A percentile compares a stretch with the other conserved stretches of the same genome.
phyloP scores from a whole-genome alignment of 2,329 filamentous ascomycete genomes.

The Rhynchosporium secalis region DNA sequence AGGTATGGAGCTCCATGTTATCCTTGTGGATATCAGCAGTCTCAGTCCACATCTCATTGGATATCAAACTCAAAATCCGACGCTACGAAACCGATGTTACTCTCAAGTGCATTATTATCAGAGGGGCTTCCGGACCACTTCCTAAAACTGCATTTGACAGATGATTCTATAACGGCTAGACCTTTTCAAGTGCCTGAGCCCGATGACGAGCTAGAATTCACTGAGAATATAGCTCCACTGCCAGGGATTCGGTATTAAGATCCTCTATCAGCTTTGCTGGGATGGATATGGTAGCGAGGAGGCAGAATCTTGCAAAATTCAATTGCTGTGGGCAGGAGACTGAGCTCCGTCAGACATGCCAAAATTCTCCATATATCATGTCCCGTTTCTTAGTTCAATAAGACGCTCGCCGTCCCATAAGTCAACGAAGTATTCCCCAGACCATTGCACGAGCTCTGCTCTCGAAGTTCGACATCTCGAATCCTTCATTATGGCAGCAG shows the following conservation, averaged over 20 bases:
- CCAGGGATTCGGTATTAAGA: not conserved
- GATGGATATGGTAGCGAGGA: not conserved
- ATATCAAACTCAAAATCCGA: not conserved
- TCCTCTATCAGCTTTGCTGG: conserved; percentile 11
- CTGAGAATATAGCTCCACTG: not conserved
- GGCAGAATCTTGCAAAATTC: not conserved
- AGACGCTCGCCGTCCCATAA: not conserved
- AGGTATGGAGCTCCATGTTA: not conserved
- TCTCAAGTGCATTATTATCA: conserved; percentile 1
- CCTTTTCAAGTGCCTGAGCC: conserved; percentile 6
- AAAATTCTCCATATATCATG: not conserved
- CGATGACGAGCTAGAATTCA: conserved; percentile 7
- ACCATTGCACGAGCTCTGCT: not conserved
- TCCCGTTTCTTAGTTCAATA: conserved; percentile 1
- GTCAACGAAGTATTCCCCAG: not conserved
- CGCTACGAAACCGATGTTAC: not conserved
- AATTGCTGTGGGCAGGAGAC: not conserved
- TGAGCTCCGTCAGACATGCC: not conserved
- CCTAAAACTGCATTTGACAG: conserved; percentile 6
- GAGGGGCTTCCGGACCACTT: not conserved
- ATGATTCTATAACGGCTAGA: not conserved
- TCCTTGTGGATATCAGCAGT: not conserved
- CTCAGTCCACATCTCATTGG: not conserved
- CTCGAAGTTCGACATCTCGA: not conserved
- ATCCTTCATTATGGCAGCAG: conserved; percentile 10